Base-by-base conservation (phyloP, 108 stramenopile species). In the Chaetoceros tenuissimus region DNA sequence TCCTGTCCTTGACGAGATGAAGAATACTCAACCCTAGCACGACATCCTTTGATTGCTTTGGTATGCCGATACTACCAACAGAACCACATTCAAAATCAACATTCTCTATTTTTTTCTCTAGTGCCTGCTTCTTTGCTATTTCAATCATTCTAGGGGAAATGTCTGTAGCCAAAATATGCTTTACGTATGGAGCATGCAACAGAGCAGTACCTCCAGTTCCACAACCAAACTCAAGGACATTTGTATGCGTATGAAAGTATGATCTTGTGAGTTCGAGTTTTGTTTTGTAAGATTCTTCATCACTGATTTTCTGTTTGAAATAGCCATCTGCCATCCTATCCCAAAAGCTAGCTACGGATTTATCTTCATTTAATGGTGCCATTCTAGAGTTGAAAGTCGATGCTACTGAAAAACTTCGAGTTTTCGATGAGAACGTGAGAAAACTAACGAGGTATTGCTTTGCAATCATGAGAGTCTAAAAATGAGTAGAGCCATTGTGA, bases 171-270 rank as follows among this genome's bases (percentile, higher is more conserved):
- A 47, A 46, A 29, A 68, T 34, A 28, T 24, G 24, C 46, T 62
- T 54, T 0, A 68, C 67, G 31, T 29, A 58, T 1, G 67, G 67
- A 2, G 67, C 67, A 55, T 68, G 67, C n/a, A 48, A 19, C 5
- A 68, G 3, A 19, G 23, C 26, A 1, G 52, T 59, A 46, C 55
- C 55, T 22, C 68, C 68, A 10, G 68, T 69, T 22, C 68, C 68
- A 51, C 62, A 69, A 2, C 68, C 68, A 49, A 57, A 51, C 24
- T 69, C 68, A 3, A 69, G n/a, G 3, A 69, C 28, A 0, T 53
- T 50, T 7, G 34, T 28, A 16, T 63, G 31, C 17, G 40, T 22
- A 10, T 20, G 20, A 13, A 69, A 34, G 56, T 69, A 69, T 8
- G 56, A 25, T 13, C 30, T 53, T 5, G 68, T 63, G 16, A 69